phyloP scores from a whole-genome alignment of 2,329 filamentous ascomycete genomes.

The Aureobasidium sp. region DNA sequence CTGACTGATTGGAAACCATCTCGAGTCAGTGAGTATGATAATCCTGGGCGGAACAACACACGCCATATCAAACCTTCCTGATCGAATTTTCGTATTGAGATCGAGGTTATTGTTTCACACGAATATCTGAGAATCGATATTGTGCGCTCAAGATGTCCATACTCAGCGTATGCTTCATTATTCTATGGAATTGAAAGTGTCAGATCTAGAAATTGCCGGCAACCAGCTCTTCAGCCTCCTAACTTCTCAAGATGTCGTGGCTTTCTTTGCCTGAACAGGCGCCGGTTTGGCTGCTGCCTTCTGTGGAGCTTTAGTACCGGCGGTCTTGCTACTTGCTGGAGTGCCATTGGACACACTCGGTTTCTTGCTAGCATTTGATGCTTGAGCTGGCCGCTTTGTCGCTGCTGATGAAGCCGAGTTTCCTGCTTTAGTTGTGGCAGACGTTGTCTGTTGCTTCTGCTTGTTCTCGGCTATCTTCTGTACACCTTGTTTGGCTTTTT shows the following conservation, averaged over 20 bases:
- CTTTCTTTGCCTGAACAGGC: background rate
- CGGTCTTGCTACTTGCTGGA: slow-evolving; percentile 1
- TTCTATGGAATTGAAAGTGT: background rate
- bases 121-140: background rate
- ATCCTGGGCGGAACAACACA: background rate
- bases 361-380: background rate
- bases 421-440: slow-evolving; percentile 1
- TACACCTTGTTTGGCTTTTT: slow-evolving; percentile 24
- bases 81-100: background rate
- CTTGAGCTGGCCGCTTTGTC: slow-evolving; percentile 1
- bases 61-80: too few species aligned
- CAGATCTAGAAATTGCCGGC: too few species aligned
- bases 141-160: background rate
- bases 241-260: background rate
- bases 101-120: background rate
- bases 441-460: slow-evolving; percentile 17
- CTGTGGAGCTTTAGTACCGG: background rate
- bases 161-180: background rate
- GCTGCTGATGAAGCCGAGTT: background rate
- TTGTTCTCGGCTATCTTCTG: slow-evolving; percentile 21
- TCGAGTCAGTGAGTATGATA: background rate
- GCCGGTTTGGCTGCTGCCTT: slow-evolving; percentile 1
- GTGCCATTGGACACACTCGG: background rate
- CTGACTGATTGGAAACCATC: background rate
- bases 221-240: background rate